phyloP scores from a whole-genome alignment of 352 stramenopile genomes.

The Phytophthora idaei region DNA sequence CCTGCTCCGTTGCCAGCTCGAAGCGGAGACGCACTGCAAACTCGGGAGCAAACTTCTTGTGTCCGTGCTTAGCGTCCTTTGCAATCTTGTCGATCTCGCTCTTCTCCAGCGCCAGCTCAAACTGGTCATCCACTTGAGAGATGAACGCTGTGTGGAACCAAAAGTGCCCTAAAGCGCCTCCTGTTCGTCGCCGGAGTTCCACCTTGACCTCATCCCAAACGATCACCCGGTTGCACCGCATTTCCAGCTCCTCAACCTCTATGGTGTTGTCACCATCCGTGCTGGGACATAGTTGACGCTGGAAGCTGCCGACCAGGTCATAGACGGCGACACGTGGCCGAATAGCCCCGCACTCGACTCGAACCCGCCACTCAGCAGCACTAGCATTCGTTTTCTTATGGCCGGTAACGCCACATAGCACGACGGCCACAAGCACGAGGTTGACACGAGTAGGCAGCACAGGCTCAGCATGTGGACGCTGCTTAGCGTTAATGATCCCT shows the following conservation, averaged over 20 bases:
- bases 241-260: constrained; percentile 41
- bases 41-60: constrained; percentile 61
- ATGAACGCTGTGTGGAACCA: constrained; percentile 86
- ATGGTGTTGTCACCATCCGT: constrained; percentile 7
- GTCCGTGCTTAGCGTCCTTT: constrained; percentile 71
- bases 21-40: constrained; percentile 64
- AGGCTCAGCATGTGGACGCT: constrained; percentile 32
- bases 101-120: constrained; percentile 55
- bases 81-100: constrained; percentile 74
- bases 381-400: constrained; percentile 43
- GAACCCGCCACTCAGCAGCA: constrained; percentile 58
- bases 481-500: constrained; percentile 5
- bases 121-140: constrained; percentile 15
- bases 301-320: constrained; percentile 33
- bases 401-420: constrained; percentile 47
- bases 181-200: constrained; percentile 47
- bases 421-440: constrained; percentile 48
- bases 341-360: constrained; percentile 51
- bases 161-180: constrained; percentile 60
- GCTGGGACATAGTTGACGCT: constrained; percentile 8
- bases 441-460: constrained; percentile 36
- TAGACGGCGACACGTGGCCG: constrained; percentile 29
- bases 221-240: constrained; percentile 49
- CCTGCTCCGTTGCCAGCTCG: constrained; percentile 40
- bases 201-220: constrained; percentile 74